Percentiles rank a stretch among this genome's conserved stretches.
Conservation (phyloP, 495 filamentous ascomycete genomes). For the Evansstolkia leycettana region DNA sequence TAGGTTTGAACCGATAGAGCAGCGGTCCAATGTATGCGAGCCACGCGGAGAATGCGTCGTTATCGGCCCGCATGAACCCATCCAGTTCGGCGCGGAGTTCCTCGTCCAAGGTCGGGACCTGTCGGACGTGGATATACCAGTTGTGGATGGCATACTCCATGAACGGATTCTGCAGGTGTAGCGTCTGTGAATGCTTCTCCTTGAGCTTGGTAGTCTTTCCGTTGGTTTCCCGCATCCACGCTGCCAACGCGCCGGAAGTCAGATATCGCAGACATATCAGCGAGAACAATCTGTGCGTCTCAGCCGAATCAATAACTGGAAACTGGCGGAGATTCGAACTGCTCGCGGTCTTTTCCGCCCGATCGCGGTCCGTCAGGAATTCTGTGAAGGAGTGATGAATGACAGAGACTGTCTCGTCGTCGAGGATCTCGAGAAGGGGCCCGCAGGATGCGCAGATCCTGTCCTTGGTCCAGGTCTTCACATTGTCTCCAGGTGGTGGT, state of each 20-base stretch:
- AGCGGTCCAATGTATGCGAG: constrained; percentile 1
- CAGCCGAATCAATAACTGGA: not conserved
- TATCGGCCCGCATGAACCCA: constrained; percentile 1
- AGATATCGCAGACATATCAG: not conserved
- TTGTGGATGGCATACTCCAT: constrained; percentile 11
- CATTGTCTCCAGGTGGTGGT: constrained; percentile 2
- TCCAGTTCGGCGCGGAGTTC: not conserved
- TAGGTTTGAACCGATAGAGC: not conserved
- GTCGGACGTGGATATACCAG: constrained; percentile 12
- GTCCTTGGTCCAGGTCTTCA: constrained; percentile 13
- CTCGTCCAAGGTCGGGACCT: constrained; percentile 2
- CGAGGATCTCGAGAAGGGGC: constrained; percentile 35
- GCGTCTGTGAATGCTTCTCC: not conserved
- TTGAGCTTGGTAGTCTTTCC: too few relatives aligned
- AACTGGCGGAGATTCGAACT: not conserved
- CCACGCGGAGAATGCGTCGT: not conserved
- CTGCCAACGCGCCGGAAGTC: not conserved
- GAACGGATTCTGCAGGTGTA: constrained; percentile 3
- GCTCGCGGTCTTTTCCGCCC: too few relatives aligned
- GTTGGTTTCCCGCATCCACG: too few relatives aligned
- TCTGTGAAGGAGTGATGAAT: constrained; percentile 46
- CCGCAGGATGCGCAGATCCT: constrained; percentile 27
- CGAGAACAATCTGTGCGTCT: not conserved
- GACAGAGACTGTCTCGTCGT: constrained; percentile 35
- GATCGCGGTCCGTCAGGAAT: too few relatives aligned